Conservation (phyloP, 306 rosid species). For the Dryas alaskensis region DNA sequence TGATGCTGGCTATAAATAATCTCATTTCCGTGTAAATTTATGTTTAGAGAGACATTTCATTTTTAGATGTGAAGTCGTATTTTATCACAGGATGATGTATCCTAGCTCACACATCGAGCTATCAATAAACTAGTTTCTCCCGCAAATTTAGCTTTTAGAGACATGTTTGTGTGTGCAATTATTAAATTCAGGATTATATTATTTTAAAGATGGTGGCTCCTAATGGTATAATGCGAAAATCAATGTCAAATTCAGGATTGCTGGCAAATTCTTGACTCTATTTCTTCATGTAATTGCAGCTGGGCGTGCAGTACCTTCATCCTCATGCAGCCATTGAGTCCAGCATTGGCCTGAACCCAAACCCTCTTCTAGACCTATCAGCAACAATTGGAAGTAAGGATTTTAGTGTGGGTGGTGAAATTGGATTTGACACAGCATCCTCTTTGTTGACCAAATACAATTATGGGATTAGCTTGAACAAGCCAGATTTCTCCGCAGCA, state of each 20-base stretch:
- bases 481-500: conserved; percentile 70
- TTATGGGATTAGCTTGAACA: conserved; percentile 79
- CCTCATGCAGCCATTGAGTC: conserved; percentile 86
- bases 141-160: neutral
- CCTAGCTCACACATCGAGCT: neutral
- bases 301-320: conserved; percentile 80
- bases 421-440: conserved; percentile 85
- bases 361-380: conserved; percentile 76
- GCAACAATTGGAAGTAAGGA: conserved; percentile 81
- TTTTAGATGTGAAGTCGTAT: neutral
- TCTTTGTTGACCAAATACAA: conserved; percentile 81
- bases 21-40: neutral
- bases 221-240: neutral
- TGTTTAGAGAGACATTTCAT: neutral
- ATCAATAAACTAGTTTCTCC: neutral
- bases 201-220: neutral
- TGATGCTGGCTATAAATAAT: neutral
- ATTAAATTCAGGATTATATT: neutral
- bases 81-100: neutral
- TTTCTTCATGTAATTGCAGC: conserved; percentile 42
- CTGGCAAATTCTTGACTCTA: conserved; percentile 17
- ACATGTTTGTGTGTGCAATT: neutral
- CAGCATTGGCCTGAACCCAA: conserved; percentile 85
- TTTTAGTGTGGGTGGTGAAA: conserved; percentile 79
- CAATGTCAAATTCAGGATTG: neutral